Evolutionary conservation across 352 stramenopile genomes (phyloP).

Genomic region (Globisporangium nunn): DNA sequence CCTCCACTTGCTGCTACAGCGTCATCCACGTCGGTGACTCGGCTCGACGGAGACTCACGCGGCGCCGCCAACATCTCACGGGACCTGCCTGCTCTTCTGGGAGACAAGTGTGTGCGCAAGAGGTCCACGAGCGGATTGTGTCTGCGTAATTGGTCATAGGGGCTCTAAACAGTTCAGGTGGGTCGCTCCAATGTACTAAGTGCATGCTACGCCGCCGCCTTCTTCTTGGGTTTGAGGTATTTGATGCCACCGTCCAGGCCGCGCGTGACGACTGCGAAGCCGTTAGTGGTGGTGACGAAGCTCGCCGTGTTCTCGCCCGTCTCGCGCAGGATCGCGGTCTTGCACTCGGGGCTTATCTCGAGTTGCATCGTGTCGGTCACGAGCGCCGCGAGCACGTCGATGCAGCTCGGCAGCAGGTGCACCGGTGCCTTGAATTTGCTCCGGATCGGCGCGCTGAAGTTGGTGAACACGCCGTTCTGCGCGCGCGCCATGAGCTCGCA

Average conservation of each 20-base stretch:
- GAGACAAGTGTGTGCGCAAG: too few species aligned
- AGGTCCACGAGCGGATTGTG: too few species aligned
- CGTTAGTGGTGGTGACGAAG: conserved; percentile 33
- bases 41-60: too few species aligned
- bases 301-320: conserved; percentile 54
- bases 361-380: conserved; percentile 34
- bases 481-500: conserved; percentile 59
- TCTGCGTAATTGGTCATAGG: too few species aligned
- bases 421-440: conserved; percentile 35
- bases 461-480: conserved; percentile 72
- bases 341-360: conserved; percentile 28
- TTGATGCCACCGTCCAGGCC: conserved; percentile 41
- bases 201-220: not conserved
- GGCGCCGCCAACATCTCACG: too few species aligned
- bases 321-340: conserved; percentile 35
- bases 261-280: conserved; percentile 59
- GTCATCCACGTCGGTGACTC: too few species aligned
- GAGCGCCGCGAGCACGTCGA: conserved; percentile 37
- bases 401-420: conserved; percentile 46
- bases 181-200: conserved; percentile 6
- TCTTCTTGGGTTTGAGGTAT: conserved; percentile 22
- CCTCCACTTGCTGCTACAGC: too few species aligned
- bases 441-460: conserved; percentile 57
- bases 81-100: too few species aligned
- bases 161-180: too few species aligned